Base-by-base conservation (phyloP, 2,329 filamentous ascomycete species). In the Colletotrichum abscissum region DNA sequence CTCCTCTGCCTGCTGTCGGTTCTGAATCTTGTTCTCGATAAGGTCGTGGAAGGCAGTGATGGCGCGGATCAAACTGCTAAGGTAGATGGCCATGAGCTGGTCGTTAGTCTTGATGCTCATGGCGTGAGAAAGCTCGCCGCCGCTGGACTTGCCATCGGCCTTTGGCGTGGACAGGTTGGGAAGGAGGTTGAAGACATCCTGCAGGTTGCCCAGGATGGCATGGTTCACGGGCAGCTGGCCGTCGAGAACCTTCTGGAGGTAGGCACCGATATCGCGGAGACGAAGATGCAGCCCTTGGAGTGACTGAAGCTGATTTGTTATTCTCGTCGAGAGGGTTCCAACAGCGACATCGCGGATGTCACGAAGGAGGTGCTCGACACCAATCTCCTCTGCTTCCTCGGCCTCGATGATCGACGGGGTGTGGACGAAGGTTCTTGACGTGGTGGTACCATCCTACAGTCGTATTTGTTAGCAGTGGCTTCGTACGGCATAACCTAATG, bases 101-200 rank as follows among this genome's bases (percentile, higher is more conserved):
- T 99, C 97, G 81, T 99, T 99, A 72, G 96, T 98, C 91, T 99
- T 99, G 86, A 98, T 91, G 85, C 95, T 97, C 95, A 99, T 98
- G 46, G 97, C 95, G 75, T 97, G 91, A n/a, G 95, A 93, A 67
- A 99, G 88, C 83, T 98, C 97, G 80, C 93, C 92, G 78, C 95
- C 95, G 78, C 92, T 85, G 83, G 88, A 85, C 71, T 81, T 80
- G 75, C 87, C 88, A 55, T 92, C 92, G 56, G 88, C 87, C 69
- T 94, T 91, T 35, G 96, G 94, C 49, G 95, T 97, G 11, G 94
- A 95, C 65, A 99, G 90, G 84, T 99, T 99, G 60, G 97, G 97
- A 28, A 99, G 91, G 56, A 99, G 92, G 85, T 99, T 99, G 89
- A 99, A 99, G 75, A 98, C 95, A 80, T 99, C 97, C 86, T 99